Percentiles rank a stretch among this genome's conserved stretches.
Conservation (phyloP, 1,284 basidiomycete species). For the Ustilago xerochloae region DNA sequence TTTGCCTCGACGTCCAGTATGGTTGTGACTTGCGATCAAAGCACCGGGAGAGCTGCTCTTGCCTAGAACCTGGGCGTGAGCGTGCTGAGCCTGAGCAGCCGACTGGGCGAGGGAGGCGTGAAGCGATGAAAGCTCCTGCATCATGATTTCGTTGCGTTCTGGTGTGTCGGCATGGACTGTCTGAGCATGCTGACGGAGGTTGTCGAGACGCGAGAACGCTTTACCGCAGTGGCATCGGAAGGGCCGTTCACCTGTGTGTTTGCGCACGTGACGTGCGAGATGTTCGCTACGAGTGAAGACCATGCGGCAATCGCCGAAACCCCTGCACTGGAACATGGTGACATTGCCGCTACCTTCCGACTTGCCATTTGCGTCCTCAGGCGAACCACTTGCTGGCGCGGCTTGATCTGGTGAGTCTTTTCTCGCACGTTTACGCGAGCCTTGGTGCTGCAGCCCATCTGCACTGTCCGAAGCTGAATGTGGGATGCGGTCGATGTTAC, state of each 20-base stretch:
- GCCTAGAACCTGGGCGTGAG: constrained; percentile 56
- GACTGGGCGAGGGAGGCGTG: constrained; percentile 79
- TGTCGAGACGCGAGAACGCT: constrained; percentile 94
- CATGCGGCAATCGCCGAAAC: constrained; percentile 95
- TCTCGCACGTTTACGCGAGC: constrained; percentile 19
- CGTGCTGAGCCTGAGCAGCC: constrained; percentile 59
- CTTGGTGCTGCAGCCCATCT: constrained; percentile 2
- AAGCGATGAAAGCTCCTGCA: constrained; percentile 84
- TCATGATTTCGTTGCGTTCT: constrained; percentile 88
- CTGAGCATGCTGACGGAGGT: constrained; percentile 93
- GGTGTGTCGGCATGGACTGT: constrained; percentile 90
- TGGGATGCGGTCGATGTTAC: constrained; percentile 1
- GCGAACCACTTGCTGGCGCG: constrained; percentile 2
- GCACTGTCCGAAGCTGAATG: constrained; percentile 6
- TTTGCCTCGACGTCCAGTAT: constrained; percentile 39
- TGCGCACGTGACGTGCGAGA: constrained; percentile 91
- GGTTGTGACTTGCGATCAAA: constrained; percentile 45
- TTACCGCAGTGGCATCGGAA: constrained; percentile 93
- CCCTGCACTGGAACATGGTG: constrained; percentile 93
- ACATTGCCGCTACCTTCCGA: constrained; percentile 70
- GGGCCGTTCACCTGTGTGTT: constrained; percentile 95
- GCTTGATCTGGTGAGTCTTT: constrained; percentile 24
- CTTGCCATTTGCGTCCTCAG: constrained; percentile 24
- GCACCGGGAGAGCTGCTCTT: constrained; percentile 50
- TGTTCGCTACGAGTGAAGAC: constrained; percentile 95